Evolutionary conservation across 495 filamentous ascomycete species (phyloP), one percentile per base, ranked within the genome.

Genomic region (Corynascus novoguineensis): DNA sequence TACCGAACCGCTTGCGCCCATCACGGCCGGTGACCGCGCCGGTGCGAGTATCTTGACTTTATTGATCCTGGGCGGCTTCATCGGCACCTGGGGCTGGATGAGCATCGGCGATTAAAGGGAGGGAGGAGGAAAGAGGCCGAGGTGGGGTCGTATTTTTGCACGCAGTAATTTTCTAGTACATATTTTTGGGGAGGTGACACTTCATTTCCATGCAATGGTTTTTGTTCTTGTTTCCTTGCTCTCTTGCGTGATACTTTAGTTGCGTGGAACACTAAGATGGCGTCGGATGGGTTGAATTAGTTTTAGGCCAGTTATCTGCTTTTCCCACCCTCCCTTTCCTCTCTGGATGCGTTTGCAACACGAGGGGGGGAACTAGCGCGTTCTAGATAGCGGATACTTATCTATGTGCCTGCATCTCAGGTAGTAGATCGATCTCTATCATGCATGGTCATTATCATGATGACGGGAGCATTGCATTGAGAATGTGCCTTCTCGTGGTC

Each of bases 41-140:
- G 67, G 65, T 2, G 67, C 67, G 0, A 59, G 59, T 14, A 70
- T 70, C 27, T 28, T 68, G 44, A 70, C 65, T 21, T 58, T 68
- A 22, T 22, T 69, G 47, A 32, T 68, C 21, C 21, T 69, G 32
- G 64, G 45, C 1, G 37, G 53, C 9, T 57, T 31, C 7, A 32
- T 68, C 19, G 60, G 58, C n/a, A 27, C 55, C n/a, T 68, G 60
- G 60, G 40, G 51, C 10, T 68, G 59, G 51, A 69, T 69, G 67
- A 69, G 60, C 46, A 48, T 68, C 38, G 67, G 60, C 14, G 66
- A 69, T 42, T 69, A 53, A 61, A 1, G 11, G 27, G 37, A 31
- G 5, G n/a, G 15, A 12, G 47, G 14, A 1, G 11, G 12, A 10
- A 19, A 15, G 21, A 9, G 21, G 21, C 4, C 12, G 2, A 11